Base-by-base conservation (phyloP, 2,329 filamentous ascomycete genomes). In the Bimuria novae-zelandiae region DNA sequence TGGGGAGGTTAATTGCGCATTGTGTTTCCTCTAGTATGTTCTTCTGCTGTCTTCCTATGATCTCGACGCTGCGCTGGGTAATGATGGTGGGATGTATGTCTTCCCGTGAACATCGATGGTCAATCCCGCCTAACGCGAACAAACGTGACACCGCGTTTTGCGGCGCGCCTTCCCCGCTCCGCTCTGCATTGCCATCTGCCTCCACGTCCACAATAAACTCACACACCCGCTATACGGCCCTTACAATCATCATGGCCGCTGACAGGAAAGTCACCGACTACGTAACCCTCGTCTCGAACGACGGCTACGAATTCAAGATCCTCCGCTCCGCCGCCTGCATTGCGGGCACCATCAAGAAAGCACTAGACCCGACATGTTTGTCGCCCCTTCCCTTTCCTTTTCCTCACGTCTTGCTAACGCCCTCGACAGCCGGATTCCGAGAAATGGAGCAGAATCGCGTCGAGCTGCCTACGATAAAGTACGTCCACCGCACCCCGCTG, bases 231-330 rank as follows among this genome's bases (percentile, higher is more conserved):
- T 17, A 39, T 25, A 29, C n/a, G 27, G 41, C 19, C 39, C 27
- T 27, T 5, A 39, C 39, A 4, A 10, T n/a, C 51, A 56, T 27
- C 29, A 72, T 72, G 64, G 49, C 58, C 1, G 59, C 64, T 5
- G 47, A 57, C 3, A 60, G 59, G 4, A 51, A 54, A 21, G 8
- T 32, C 7, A 84, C 82, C 74, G 86, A 90, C 67, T 92, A 91
- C 73, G 83, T 92, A 60, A 92, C 89, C 4, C 83, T 93, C 47
- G 81, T 92, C 36, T 91, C 89, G 0, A 82, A 80, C 61, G 89
- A 93, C 73, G 88, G 84, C 63, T 91, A 85, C 70, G 88, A 91
- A 76, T 92, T 90, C 70, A 84, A 89, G 58, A 81, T 92, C 46
- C 79, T 89, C 50, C 85, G 89, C 49, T 87, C 89, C 44, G 86